A percentile compares a stretch with the other conserved stretches of the same genome.
Evolutionary conservation across 2,329 filamentous ascomycete species (phyloP).

Genomic region (Periconia sp.): DNA sequence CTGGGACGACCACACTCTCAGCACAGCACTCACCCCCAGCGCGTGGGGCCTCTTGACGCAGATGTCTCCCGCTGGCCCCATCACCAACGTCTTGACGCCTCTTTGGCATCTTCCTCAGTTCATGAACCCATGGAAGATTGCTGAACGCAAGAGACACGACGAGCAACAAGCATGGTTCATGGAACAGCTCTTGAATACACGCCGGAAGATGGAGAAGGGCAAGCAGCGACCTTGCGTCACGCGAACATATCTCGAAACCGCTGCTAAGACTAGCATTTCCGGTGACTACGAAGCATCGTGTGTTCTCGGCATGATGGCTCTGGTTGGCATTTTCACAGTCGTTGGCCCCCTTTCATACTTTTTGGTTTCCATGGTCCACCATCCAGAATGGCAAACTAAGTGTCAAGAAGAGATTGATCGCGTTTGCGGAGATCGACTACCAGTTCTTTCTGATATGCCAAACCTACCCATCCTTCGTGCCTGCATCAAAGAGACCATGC

Average conservation of each 20-base stretch:
- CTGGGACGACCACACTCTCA: slow-evolving; percentile 56
- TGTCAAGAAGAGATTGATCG: slow-evolving; percentile 38
- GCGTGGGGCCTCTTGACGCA: slow-evolving; percentile 60
- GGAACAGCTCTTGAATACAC: slow-evolving; percentile 46
- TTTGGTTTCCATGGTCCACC: slow-evolving; percentile 40
- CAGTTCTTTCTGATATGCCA: slow-evolving; percentile 41
- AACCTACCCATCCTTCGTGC: slow-evolving; percentile 49
- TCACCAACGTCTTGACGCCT: slow-evolving; percentile 59
- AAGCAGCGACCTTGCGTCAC: slow-evolving; percentile 38
- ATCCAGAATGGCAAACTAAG: slow-evolving; percentile 39
- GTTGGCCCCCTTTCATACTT: slow-evolving; percentile 43
- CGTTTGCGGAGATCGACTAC: slow-evolving; percentile 28
- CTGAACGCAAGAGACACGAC: slow-evolving; percentile 56
- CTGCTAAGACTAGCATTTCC: slow-evolving; percentile 44
- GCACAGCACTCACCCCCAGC: slow-evolving; percentile 52
- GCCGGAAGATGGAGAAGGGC: slow-evolving; percentile 34
- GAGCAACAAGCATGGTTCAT: slow-evolving; percentile 58
- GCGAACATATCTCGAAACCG: slow-evolving; percentile 35
- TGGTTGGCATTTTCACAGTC: slow-evolving; percentile 44
- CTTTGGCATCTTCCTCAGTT: slow-evolving; percentile 55
- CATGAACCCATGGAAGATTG: slow-evolving; percentile 58
- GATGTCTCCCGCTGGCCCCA: slow-evolving; percentile 60
- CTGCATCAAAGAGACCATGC: slow-evolving; percentile 49
- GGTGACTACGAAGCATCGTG: slow-evolving; percentile 43
- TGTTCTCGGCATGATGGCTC: slow-evolving; percentile 43